phyloP scores from a whole-genome alignment of 2,329 filamentous ascomycete genomes.

The Metarhizium robertsii region DNA sequence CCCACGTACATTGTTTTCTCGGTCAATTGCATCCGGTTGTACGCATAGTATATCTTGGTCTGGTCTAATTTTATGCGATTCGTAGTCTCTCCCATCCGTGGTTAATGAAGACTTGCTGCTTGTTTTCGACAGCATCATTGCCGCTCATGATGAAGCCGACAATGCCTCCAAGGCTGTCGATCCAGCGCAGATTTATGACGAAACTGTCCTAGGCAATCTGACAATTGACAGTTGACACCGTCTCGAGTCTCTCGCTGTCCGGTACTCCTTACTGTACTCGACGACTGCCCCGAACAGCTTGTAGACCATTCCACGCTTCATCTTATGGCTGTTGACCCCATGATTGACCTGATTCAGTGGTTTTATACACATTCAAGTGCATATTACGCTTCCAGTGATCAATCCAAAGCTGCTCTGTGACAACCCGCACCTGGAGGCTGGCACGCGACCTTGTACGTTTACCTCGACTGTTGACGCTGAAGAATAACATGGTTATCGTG shows the following conservation, averaged over 20 bases:
- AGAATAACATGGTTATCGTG: neutral
- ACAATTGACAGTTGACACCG: constrained; percentile 3
- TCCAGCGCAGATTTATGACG: neutral
- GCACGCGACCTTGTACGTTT: neutral
- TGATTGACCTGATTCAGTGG: constrained; percentile 30
- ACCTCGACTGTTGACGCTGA: neutral
- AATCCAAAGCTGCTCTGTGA: neutral
- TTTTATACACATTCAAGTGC: constrained; percentile 56
- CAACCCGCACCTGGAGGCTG: neutral
- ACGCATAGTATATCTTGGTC: neutral
- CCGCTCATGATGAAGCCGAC: neutral
- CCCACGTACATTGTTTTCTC: neutral
- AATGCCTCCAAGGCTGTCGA: neutral
- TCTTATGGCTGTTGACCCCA: neutral
- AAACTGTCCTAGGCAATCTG: neutral
- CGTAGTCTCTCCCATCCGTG: neutral
- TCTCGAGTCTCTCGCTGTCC: constrained; percentile 8
- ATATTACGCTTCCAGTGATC: constrained; percentile 4
- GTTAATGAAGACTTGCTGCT: neutral
- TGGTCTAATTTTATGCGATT: neutral
- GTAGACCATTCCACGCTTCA: neutral
- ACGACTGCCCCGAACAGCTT: neutral
- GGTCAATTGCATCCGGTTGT: neutral
- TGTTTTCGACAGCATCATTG: neutral
- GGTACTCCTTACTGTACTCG: constrained; percentile 21